phyloP scores from a whole-genome alignment of 441 rosid genomes.

The Gossypium schwendimanii region DNA sequence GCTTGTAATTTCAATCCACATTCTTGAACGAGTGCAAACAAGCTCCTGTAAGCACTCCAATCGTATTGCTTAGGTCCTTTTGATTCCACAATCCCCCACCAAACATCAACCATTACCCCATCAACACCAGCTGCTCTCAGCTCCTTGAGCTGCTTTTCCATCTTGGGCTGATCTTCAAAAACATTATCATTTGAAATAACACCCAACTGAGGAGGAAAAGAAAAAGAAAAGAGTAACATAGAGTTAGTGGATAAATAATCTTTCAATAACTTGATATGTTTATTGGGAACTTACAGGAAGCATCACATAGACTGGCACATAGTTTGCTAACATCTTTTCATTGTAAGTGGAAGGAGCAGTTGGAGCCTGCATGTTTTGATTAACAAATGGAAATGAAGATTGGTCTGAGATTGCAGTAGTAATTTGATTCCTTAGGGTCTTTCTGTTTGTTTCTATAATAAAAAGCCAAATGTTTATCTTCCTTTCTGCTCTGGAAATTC shows the following conservation, averaged over 20 bases:
- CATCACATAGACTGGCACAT: constrained; percentile 71
- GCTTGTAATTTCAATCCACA: constrained; percentile 56
- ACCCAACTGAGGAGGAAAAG: constrained; percentile 38
- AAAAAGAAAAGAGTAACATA: background rate
- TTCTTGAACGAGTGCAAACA: constrained; percentile 43
- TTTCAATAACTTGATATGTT: background rate
- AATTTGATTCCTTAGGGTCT: background rate
- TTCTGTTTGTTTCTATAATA: background rate
- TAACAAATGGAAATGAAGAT: background rate
- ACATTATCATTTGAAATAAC: constrained; percentile 46
- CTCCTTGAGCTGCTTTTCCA: constrained; percentile 49
- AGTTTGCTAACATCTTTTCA: constrained; percentile 48
- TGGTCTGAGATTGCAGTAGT: too few relatives aligned
- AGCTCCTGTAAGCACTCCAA: constrained; percentile 63
- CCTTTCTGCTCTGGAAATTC: background rate
- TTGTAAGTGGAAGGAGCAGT: constrained; percentile 21
- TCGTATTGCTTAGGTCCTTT: constrained; percentile 49
- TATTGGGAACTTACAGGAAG: constrained; percentile 54
- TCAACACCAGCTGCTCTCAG: constrained; percentile 56
- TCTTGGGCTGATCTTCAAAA: constrained; percentile 26
- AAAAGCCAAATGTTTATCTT: background rate
- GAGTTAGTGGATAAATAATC: background rate
- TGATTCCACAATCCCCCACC: constrained; percentile 76
- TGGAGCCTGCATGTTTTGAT: constrained; percentile 38
- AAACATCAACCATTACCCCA: constrained; percentile 72